A percentile compares a stretch with the other conserved stretches of the same genome.
Conservation (phyloP, 345 rosid genomes). For the Camelina laxa region DNA sequence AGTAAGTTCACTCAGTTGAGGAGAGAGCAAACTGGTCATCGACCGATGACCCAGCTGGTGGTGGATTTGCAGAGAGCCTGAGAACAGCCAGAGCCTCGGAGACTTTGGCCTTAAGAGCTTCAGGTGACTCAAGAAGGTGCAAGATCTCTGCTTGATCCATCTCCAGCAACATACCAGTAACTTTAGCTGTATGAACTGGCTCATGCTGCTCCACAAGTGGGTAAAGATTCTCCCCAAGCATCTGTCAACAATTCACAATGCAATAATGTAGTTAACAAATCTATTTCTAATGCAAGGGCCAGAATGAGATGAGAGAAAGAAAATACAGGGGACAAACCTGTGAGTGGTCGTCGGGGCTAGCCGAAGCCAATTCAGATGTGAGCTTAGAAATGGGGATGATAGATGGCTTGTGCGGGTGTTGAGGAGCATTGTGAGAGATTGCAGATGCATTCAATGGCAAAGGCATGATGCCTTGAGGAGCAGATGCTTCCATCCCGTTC, state of each 20-base stretch:
- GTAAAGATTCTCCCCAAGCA: conserved; percentile 76
- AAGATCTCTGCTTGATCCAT: conserved; percentile 78
- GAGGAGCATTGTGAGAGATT: conserved; percentile 38
- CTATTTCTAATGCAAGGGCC: not conserved
- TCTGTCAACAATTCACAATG: conserved; percentile 43
- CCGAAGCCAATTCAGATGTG: conserved; percentile 60
- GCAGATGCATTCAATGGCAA: conserved; percentile 54
- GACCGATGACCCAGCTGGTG: conserved; percentile 38
- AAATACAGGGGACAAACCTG: conserved; percentile 35
- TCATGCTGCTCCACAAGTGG: conserved; percentile 67
- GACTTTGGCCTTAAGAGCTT: conserved; percentile 69
- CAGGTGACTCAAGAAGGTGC: conserved; percentile 73
- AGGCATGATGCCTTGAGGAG: conserved; percentile 54
- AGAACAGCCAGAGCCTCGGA: conserved; percentile 73
- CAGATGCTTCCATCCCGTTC: conserved; percentile 49
- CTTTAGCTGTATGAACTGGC: conserved; percentile 62
- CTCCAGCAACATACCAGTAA: conserved; percentile 82
- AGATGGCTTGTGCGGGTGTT: conserved; percentile 28
- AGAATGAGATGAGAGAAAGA: not conserved
- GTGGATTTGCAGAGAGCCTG: conserved; percentile 39
- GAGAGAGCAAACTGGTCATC: conserved; percentile 49
- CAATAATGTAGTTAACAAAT: not conserved
- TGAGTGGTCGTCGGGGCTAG: conserved; percentile 49
- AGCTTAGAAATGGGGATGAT: conserved; percentile 52
- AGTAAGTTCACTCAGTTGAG: conserved; percentile 29